Evolutionary conservation across 2,329 filamentous ascomycete genomes (phyloP).

Genomic region (Didymella sp.): DNA sequence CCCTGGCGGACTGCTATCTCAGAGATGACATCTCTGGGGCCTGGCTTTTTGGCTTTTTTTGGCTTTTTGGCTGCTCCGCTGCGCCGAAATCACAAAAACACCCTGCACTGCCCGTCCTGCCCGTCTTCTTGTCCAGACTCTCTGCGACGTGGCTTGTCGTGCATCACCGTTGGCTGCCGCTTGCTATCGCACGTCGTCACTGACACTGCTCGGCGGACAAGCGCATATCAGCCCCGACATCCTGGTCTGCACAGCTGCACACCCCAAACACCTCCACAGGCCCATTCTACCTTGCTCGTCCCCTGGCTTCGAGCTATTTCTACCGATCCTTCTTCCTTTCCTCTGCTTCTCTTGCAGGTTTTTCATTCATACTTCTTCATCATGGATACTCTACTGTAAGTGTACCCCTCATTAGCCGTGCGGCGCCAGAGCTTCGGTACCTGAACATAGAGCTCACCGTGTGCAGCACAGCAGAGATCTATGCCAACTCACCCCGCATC

Average conservation of each 20-base stretch:
- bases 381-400: slow-evolving; percentile 71
- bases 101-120: slow-evolving; percentile 8
- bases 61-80: slow-evolving; percentile 23
- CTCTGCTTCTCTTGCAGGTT: slow-evolving; percentile 7
- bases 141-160: slow-evolving; percentile 22
- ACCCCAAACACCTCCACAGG: slow-evolving; percentile 28
- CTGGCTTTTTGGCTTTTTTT: neutral
- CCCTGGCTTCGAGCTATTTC: slow-evolving; percentile 10
- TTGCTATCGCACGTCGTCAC: slow-evolving; percentile 29
- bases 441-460: slow-evolving; percentile 27
- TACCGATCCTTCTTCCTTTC: slow-evolving; percentile 10
- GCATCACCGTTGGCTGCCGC: slow-evolving; percentile 17
- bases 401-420: slow-evolving; percentile 37
- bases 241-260: slow-evolving; percentile 23
- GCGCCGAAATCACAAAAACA: slow-evolving; percentile 1
- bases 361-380: slow-evolving; percentile 19
- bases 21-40: slow-evolving; percentile 25
- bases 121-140: slow-evolving; percentile 8
- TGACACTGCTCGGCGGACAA: slow-evolving; percentile 30
- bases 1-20: slow-evolving; percentile 13
- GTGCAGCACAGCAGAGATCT: slow-evolving; percentile 83
- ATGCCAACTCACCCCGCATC: slow-evolving; percentile 87
- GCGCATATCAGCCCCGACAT: slow-evolving; percentile 25
- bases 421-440: neutral
- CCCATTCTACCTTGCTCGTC: slow-evolving; percentile 13